Evolutionary conservation across 768 basidiomycete genomes (phyloP).

Genomic region (Russula foetens): DNA sequence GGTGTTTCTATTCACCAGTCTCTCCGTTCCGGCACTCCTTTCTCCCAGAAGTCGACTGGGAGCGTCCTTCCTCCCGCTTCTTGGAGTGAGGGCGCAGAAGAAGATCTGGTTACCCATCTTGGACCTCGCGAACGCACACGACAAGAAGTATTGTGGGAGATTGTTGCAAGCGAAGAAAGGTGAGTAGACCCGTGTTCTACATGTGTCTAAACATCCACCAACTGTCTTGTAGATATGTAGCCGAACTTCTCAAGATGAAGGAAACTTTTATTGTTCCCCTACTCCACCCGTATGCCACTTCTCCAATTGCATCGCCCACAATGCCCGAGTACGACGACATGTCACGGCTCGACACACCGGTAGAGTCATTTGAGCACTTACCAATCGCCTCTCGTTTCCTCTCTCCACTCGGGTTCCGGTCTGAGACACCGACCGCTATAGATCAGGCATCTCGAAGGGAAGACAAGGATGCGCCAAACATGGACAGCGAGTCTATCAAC

Average conservation of each 20-base stretch:
- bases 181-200: conserved; percentile 31
- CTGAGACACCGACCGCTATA: conserved; percentile 35
- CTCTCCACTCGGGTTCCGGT: conserved; percentile 47
- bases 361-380: conserved; percentile 65
- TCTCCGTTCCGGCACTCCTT: conserved; percentile 73
- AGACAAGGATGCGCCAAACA: conserved; percentile 48
- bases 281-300: conserved; percentile 72
- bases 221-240: conserved; percentile 64
- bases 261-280: conserved; percentile 88
- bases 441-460: conserved; percentile 30
- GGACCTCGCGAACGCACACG: conserved; percentile 92
- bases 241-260: conserved; percentile 84
- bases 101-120: conserved; percentile 86
- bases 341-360: conserved; percentile 50
- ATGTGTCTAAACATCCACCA: background rate
- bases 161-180: conserved; percentile 94
- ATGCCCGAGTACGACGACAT: conserved; percentile 65
- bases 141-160: conserved; percentile 95
- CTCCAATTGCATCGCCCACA: conserved; percentile 48
- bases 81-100: conserved; percentile 94
- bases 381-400: conserved; percentile 92
- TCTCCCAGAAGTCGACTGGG: conserved; percentile 64
- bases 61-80: conserved; percentile 70
- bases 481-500: conserved; percentile 66
- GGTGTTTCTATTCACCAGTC: conserved; percentile 50